Evolutionary conservation across 805 yeast genomes (phyloP), one percentile per base, ranked within the genome.

Genomic region (Yarrowia divulgata): DNA sequence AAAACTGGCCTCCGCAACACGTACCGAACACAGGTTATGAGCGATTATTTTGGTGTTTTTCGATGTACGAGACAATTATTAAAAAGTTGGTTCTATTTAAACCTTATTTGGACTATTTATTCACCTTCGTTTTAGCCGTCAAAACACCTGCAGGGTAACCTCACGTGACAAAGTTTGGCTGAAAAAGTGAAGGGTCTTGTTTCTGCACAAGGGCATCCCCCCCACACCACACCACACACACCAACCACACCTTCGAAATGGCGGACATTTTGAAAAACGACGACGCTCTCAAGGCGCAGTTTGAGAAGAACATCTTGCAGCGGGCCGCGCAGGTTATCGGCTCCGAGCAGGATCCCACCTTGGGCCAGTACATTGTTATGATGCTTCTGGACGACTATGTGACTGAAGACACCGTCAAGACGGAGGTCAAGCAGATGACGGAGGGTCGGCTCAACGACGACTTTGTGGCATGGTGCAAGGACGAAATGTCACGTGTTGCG

Each of bases 391-490:
- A 63, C 50, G 13, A 29, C 9, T 63, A 48, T 14, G 46, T 63
- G 37, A 37, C 46, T 8, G 68, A 63, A 10, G 69, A 55, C 42
- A 52, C 67, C 0, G n/a, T 50, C 67, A 52, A 40, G 43, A 8
- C 40, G 13, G 66, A 66, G 35, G 37, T 66, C 16, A n/a, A 57
- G 39, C 35, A 40, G 18, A 43, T 48, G 68, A 49, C 68, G 13
- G 57, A 39, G 23, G 57, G 48, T 4, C n/a, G 8, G 55, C 46
- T 48, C 12, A 18, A 12, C 29, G 57, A 39, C 18, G 57, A 39
- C 37, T 63, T 63, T 49, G 57, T 63, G 23, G 48, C 37, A 23
- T 63, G 68, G 68, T 63, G 68, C 48, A 37, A 37, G 57, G 39
- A 23, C 23, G 68, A 63, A 19, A 49, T 48, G 57, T 48, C 16